These are phyloP conservation scores for Lentinula boryana DNA, from an alignment of 768 basidiomycete genomes.

Conservation along the genomic window DNA sequence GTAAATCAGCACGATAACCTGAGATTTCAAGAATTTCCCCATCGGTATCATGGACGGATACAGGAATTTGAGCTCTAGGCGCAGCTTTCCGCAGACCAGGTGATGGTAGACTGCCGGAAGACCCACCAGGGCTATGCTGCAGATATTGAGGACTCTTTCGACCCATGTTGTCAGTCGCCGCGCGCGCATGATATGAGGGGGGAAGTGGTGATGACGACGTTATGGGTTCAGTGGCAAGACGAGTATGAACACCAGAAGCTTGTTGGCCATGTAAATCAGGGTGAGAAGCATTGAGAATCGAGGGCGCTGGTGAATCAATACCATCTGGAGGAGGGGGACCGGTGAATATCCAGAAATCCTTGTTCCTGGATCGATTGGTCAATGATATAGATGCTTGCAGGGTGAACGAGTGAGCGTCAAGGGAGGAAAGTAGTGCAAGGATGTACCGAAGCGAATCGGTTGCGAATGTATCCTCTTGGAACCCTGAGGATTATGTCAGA, in stretches of 20 bases:
- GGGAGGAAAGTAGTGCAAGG: constrained; percentile 55
- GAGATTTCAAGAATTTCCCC: constrained; percentile 11
- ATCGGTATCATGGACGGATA: constrained; percentile 42
- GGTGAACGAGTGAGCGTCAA: constrained; percentile 63
- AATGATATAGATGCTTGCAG: constrained; percentile 68
- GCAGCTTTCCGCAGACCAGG: constrained; percentile 54
- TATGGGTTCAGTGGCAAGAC: constrained; percentile 29
- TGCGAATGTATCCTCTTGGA: constrained; percentile 71
- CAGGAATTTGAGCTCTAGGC: constrained; percentile 57
- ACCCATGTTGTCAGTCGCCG: constrained; percentile 22
- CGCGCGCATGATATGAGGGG: constrained; percentile 24
- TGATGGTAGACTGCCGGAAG: constrained; percentile 20
- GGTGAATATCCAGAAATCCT: constrained; percentile 76
- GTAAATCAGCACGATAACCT: constrained; percentile 36
- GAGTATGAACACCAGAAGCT: constrained; percentile 24
- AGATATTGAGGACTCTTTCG: background rate
- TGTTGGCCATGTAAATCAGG: constrained; percentile 9
- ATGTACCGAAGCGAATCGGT: constrained; percentile 71
- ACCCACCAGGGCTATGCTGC: background rate
- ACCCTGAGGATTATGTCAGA: constrained; percentile 41
- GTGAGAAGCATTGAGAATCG: constrained; percentile 16
- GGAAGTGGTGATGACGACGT: constrained; percentile 2
- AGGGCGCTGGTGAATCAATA: constrained; percentile 27
- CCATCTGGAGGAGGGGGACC: constrained; percentile 36
- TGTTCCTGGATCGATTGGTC: constrained; percentile 63